Percentiles rank a stretch among this genome's conserved stretches.
Conservation (phyloP, 352 stramenopile genomes). For the Globisporangium parvum region DNA sequence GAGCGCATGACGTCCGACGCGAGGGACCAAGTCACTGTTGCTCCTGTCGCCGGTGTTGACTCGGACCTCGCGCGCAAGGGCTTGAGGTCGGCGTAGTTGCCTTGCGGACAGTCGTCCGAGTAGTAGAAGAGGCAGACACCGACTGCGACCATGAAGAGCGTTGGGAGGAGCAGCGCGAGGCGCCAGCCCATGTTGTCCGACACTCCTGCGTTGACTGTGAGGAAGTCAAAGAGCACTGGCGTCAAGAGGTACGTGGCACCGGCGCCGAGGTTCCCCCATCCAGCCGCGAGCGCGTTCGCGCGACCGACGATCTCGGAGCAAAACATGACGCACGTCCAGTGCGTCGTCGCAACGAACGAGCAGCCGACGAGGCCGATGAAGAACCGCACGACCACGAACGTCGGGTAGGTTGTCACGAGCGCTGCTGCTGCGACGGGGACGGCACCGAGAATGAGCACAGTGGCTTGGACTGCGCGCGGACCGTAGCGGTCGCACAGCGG, state of each 20-base stretch:
- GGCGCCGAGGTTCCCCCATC: slow-evolving; percentile 93
- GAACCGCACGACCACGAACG: slow-evolving; percentile 84
- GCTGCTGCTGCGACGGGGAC: slow-evolving; percentile 84
- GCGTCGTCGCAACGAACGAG: slow-evolving; percentile 91
- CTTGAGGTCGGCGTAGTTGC: slow-evolving; percentile 83
- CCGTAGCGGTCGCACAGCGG: slow-evolving; percentile 92
- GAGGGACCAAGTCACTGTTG: not conserved
- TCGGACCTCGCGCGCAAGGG: not conserved
- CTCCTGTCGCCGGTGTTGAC: too few species aligned
- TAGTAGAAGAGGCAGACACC: slow-evolving; percentile 70
- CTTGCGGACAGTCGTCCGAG: slow-evolving; percentile 90
- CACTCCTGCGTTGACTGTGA: slow-evolving; percentile 48
- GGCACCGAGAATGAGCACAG: slow-evolving; percentile 67
- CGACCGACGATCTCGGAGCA: slow-evolving; percentile 89
- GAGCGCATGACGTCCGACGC: not conserved
- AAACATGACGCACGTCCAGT: slow-evolving; percentile 94
- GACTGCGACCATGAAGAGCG: slow-evolving; percentile 70
- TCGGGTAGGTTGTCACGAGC: slow-evolving; percentile 71
- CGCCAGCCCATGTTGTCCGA: slow-evolving; percentile 86
- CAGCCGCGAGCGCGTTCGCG: slow-evolving; percentile 88
- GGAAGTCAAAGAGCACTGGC: slow-evolving; percentile 81
- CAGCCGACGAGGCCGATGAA: slow-evolving; percentile 93
- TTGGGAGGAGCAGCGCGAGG: slow-evolving; percentile 86
- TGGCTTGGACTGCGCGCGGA: slow-evolving; percentile 71
- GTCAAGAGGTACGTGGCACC: slow-evolving; percentile 86